Base-by-base conservation (phyloP, 352 stramenopile genomes). In the Phytophthora sp. region DNA sequence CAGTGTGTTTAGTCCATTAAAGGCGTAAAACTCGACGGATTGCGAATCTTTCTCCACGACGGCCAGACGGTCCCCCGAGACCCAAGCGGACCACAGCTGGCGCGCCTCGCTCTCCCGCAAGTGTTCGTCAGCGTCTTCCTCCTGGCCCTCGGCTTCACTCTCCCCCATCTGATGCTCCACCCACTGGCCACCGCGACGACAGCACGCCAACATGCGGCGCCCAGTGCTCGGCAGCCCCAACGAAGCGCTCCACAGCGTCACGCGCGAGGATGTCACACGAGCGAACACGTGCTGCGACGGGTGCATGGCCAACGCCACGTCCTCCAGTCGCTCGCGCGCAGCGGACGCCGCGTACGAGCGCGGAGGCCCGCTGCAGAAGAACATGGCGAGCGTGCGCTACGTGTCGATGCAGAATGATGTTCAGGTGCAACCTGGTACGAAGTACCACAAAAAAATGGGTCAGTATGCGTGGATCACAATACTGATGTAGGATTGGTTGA, bases 351-450 rank as follows among this genome's bases (percentile, higher is more conserved):
- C 76, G 56, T 90, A 94, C 42, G 73, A 74, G 59, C 81, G 85
- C 59, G 85, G 85, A 16, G 85, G 85, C 2, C 85, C 85, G 54
- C 69, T 86, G 64, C 79, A 86, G 66, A 92, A 91, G 71, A 82
- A 86, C 83, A 94, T 93, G 35, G 24, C 16, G 23, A 42, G 9
- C 47, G 27, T n/a, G 13, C 46, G 39, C 23, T 60, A 69, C 65
- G 65, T 73, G 66, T 44, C n/a, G n/a, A n/a, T n/a, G n/a, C n/a
- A n/a, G n/a, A n/a, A n/a, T n/a, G n/a, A n/a, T n/a, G n/a, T n/a
- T n/a, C n/a, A n/a, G n/a, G n/a, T n/a, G n/a, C n/a, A n/a, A n/a
- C n/a, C n/a, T n/a, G n/a, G n/a, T n/a, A n/a, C n/a, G 36, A 39
- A 44, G 39, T 24, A n/a, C 16, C 23, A 33, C 45, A 39, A 38